Evolutionary conservation across 2,329 filamentous ascomycete species (phyloP).

Genomic region (Aspergillus fumigatiaffinis): DNA sequence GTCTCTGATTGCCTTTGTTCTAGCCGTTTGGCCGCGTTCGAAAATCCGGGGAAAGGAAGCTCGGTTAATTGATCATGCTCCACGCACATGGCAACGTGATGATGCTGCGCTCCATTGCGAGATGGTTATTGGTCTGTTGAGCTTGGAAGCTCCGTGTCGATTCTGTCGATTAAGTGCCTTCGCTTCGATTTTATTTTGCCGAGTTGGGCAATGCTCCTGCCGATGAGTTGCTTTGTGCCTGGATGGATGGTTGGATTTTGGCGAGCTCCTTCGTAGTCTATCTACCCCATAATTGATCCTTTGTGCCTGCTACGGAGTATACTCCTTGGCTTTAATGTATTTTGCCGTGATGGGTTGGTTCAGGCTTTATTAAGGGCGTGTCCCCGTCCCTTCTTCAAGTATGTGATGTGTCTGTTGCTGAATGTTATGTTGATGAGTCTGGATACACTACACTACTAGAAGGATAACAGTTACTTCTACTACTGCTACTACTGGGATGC

Average conservation of each 20-base stretch:
- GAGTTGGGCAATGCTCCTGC: not conserved
- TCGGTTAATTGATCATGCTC: constrained; percentile 7
- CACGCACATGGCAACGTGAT: not conserved
- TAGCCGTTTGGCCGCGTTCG: not conserved
- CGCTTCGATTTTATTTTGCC: not conserved
- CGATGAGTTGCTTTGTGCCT: not conserved
- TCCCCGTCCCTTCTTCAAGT: not conserved
- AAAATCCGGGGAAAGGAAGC: constrained; percentile 8
- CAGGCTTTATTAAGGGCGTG: not conserved
- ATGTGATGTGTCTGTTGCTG: not conserved
- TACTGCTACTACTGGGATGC: not conserved
- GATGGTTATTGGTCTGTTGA: not conserved
- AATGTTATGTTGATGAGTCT: not conserved
- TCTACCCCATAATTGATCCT: not conserved
- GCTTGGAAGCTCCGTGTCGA: not conserved
- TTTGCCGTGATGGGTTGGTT: not conserved
- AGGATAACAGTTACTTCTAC: not conserved
- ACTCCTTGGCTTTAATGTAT: too few species aligned
- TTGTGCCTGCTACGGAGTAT: not conserved
- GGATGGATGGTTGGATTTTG: not conserved
- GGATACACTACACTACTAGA: not conserved
- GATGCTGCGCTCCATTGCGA: not conserved
- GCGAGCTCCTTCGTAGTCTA: not conserved
- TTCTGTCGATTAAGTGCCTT: not conserved
- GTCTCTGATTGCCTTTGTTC: not conserved